Conservation (phyloP, 805 yeast species). For the Diddensiella transvaalensis region DNA sequence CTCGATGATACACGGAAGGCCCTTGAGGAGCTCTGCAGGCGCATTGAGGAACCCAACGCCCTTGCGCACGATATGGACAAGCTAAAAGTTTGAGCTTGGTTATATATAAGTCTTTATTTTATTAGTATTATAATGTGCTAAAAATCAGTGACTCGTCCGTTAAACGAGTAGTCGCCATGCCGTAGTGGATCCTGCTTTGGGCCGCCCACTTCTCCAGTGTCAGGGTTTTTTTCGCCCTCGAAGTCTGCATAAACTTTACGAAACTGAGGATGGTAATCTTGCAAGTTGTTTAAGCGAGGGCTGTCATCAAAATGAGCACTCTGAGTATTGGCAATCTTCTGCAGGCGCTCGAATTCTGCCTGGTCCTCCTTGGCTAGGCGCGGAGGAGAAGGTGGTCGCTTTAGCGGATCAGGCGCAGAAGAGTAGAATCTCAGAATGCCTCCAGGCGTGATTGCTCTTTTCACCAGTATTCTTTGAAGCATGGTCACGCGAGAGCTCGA, state of each 20-base stretch:
- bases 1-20: conserved; percentile 8
- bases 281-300: background rate
- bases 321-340: conserved; percentile 74
- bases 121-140: conserved; percentile 32
- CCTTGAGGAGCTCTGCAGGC: background rate
- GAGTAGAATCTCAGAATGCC: background rate
- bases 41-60: background rate
- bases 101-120: background rate
- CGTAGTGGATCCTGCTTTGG: conserved; percentile 95
- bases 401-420: conserved; percentile 8
- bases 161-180: conserved; percentile 90
- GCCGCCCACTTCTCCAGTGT: conserved; percentile 93
- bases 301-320: conserved; percentile 2
- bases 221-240: conserved; percentile 90
- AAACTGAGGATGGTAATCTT: conserved; percentile 53
- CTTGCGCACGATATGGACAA: background rate
- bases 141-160: conserved; percentile 95
- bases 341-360: conserved; percentile 86
- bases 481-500: too few relatives aligned
- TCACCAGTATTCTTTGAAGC: background rate
- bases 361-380: conserved; percentile 75
- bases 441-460: too few relatives aligned
- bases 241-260: conserved; percentile 87
- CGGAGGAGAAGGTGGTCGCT: conserved; percentile 54
- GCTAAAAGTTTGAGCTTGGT: too few relatives aligned